Conservation (phyloP, 352 stramenopile species). For the Pythium grandisporangium region DNA sequence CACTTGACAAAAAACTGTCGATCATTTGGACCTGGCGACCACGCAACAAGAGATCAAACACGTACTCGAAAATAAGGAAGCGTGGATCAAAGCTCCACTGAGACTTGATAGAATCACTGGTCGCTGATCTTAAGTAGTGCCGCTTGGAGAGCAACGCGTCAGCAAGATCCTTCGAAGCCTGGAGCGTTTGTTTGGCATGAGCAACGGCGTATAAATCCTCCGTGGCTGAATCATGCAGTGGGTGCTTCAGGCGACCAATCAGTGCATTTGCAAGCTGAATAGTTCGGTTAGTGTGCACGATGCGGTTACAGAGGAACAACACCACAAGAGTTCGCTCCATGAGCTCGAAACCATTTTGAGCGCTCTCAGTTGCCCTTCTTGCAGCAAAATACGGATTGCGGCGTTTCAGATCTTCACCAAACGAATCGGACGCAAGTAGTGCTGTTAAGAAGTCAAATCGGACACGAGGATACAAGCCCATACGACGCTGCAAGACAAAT, state of each 20-base stretch:
- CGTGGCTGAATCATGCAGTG: neutral
- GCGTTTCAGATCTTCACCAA: conserved; percentile 46
- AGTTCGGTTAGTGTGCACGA: conserved; percentile 78
- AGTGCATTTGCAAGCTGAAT: conserved; percentile 37
- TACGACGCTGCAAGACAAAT: conserved; percentile 54
- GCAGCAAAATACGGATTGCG: conserved; percentile 58
- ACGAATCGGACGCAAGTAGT: conserved; percentile 42
- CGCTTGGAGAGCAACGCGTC: conserved; percentile 66
- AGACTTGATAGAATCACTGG: neutral
- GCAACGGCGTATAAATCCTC: conserved; percentile 6
- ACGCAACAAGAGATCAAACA: conserved; percentile 96
- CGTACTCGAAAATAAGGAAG: conserved; percentile 99
- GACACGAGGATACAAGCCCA: conserved; percentile 49
- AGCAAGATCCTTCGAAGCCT: conserved; percentile 77
- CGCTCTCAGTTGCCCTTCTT: neutral
- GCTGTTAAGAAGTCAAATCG: conserved; percentile 78
- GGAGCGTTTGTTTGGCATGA: conserved; percentile 56
- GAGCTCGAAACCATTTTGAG: conserved; percentile 20
- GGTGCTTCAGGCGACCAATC: conserved; percentile 13
- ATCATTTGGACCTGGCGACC: conserved; percentile 99
- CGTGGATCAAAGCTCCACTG: conserved; percentile 93
- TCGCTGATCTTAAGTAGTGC: conserved; percentile 45
- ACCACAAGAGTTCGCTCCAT: conserved; percentile 45
- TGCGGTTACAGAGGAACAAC: conserved; percentile 70
- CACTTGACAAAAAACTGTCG: conserved; percentile 94